Conservation (phyloP, 1,139 yeast species). For the Geotrichum aggregatum region DNA sequence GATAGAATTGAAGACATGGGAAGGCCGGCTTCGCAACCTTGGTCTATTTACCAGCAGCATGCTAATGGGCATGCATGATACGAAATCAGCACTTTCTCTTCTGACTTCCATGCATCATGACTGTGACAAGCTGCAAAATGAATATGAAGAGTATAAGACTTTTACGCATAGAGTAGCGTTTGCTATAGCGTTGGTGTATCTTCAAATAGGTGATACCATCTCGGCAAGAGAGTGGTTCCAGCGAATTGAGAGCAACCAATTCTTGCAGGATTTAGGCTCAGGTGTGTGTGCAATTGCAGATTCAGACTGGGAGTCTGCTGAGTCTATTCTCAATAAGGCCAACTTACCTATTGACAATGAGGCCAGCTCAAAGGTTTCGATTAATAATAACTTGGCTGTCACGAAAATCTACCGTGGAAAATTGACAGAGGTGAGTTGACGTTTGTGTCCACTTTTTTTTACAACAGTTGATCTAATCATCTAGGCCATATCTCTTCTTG, state of each 20-base stretch:
- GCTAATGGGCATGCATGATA: constrained; percentile 36
- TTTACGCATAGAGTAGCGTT: constrained; percentile 25
- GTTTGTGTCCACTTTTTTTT: not conserved
- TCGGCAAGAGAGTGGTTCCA: constrained; percentile 35
- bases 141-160: constrained; percentile 10
- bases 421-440: constrained; percentile 35
- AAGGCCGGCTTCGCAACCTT: constrained; percentile 30
- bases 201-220: constrained; percentile 34
- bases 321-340: constrained; percentile 20
- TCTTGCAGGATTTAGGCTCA: constrained; percentile 21
- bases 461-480: not conserved
- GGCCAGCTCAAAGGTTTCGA: constrained; percentile 1
- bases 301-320: constrained; percentile 31
- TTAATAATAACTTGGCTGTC: constrained; percentile 29
- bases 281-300: constrained; percentile 33
- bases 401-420: constrained; percentile 39
- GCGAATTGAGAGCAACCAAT: constrained; percentile 14
- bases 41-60: constrained; percentile 37
- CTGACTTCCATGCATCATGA: constrained; percentile 29
- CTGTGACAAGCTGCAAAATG: constrained; percentile 12
- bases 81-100: constrained; percentile 35
- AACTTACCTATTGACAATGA: not conserved
- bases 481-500: constrained; percentile 42
- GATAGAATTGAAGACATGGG: constrained; percentile 26
- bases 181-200: constrained; percentile 29